These are phyloP conservation scores for Eucalyptus tenuipes DNA, from an alignment of 345 rosid species.

Conservation along the genomic window DNA sequence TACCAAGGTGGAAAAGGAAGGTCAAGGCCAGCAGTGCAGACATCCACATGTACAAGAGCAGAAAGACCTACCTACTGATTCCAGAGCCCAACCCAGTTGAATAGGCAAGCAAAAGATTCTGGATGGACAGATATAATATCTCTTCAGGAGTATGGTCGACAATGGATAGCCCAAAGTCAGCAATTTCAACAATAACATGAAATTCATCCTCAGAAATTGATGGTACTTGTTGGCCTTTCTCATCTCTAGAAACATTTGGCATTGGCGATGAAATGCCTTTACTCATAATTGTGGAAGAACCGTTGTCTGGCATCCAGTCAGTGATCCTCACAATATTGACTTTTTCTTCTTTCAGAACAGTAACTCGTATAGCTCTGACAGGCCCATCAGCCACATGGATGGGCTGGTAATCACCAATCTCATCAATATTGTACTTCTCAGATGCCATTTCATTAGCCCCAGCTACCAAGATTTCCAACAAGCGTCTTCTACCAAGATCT, in stretches of 20 bases:
- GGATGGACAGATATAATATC: constrained; percentile 75
- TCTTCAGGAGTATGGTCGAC: constrained; percentile 97
- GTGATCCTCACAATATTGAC: constrained; percentile 60
- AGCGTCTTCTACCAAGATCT: constrained; percentile 68
- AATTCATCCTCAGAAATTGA: constrained; percentile 52
- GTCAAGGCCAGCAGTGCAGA: not conserved
- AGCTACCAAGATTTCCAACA: constrained; percentile 65
- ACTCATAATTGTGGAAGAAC: constrained; percentile 26
- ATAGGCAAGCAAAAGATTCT: constrained; percentile 69
- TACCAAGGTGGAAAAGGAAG: not conserved
- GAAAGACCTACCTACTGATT: constrained; percentile 48
- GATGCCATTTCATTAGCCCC: constrained; percentile 57
- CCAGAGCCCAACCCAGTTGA: constrained; percentile 95
- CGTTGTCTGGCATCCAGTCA: constrained; percentile 97
- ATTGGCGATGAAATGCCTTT: constrained; percentile 19
- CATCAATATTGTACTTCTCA: constrained; percentile 67
- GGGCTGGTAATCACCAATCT: constrained; percentile 67
- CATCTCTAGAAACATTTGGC: constrained; percentile 33
- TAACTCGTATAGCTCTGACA: constrained; percentile 68
- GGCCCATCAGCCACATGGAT: constrained; percentile 34
- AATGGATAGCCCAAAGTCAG: constrained; percentile 89
- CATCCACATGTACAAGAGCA: not conserved
- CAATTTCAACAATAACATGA: constrained; percentile 78
- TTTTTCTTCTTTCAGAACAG: constrained; percentile 73
- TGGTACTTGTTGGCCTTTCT: constrained; percentile 24